These are phyloP conservation scores for Zasmidium citrigriseum DNA, from an alignment of 2,329 filamentous ascomycete species.

Conservation along the genomic window DNA sequence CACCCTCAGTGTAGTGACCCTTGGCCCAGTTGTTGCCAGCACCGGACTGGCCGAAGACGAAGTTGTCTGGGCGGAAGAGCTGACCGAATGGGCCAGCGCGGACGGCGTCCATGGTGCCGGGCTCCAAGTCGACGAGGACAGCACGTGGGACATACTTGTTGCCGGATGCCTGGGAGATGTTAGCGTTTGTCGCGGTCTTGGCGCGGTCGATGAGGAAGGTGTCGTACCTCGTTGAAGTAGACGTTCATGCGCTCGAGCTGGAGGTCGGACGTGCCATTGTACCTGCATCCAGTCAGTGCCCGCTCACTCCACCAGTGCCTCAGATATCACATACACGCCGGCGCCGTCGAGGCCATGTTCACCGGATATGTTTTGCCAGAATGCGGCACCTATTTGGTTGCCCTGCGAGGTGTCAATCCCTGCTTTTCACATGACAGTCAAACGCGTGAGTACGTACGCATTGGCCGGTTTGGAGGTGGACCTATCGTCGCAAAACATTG, in stretches of 20 bases:
- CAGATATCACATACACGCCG: constrained; percentile 72
- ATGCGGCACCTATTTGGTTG: constrained; percentile 99
- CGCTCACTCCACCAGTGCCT: background rate
- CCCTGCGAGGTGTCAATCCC: constrained; percentile 59
- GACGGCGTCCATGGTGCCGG: constrained; percentile 99
- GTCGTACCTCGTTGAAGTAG: constrained; percentile 88
- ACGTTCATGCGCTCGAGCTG: constrained; percentile 99
- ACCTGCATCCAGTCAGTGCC: constrained; percentile 56
- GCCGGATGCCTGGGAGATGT: constrained; percentile 69
- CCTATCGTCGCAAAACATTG: constrained; percentile 61
- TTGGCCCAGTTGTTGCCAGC: constrained; percentile 99
- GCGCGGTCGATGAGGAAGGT: background rate
- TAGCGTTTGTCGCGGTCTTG: constrained; percentile 4
- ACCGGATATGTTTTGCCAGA: constrained; percentile 71
- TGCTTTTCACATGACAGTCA: constrained; percentile 26
- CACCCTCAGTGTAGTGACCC: constrained; percentile 99
- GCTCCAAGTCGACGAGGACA: constrained; percentile 98
- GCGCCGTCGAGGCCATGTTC: constrained; percentile 95
- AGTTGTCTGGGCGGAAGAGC: constrained; percentile 99
- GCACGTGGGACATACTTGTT: constrained; percentile 99
- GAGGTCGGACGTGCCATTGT: constrained; percentile 97
- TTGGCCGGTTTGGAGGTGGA: constrained; percentile 99
- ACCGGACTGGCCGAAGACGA: constrained; percentile 98
- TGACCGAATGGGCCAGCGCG: constrained; percentile 96
- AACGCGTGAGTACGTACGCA: constrained; percentile 68